Base-by-base conservation (phyloP, 2,329 filamentous ascomycete genomes). In the Phaeosphaeriaceae sp. region DNA sequence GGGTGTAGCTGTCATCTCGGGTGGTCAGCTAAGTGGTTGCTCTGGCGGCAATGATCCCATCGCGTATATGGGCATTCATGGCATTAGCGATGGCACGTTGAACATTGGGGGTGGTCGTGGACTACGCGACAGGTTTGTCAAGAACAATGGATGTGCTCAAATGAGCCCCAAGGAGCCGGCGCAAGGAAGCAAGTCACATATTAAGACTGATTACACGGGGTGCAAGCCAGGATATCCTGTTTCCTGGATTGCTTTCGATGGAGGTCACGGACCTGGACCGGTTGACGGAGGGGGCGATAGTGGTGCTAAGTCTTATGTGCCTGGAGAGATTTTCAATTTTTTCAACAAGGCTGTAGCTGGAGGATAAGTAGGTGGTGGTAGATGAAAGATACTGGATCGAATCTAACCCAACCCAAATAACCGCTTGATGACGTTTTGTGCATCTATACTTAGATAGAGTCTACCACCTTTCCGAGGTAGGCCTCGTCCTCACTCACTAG, bases 51-150 rank as follows among this genome's bases (percentile, higher is more conserved):
- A 46, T 35, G 47, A 50, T 16, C 47, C 42, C 12, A 34, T 50
- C 30, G 47, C 47, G n/a, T 76, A 73, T 58, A 66, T 74, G 23
- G 73, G 70, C 23, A 70, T 74, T 48, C 75, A 76, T 49, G 75
- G 75, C 28, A 57, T 67, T 21, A 57, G 50, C 17, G 75, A 77
- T 55, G 58, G 56, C 21, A 71, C 74, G 29, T 65, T 76, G 13
- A 47, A 59, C 21, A 71, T 75, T 42, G 50, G 60, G 20, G 42
- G 45, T 4, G 74, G 74, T 32, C 58, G 68, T 18, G 38, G 51
- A 46, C 56, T 76, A 42, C 71, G 72, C 11, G 72, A 76, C 54
- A 68, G 63, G 44, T 76, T 71, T 56, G 63, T 75, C 8, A 46
- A 43, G 11, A 69, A 72, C 60, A 76, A 77, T 51, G 67, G 68